Evolutionary conservation across 208 protist species (phyloP).

Genomic region (Leishmania turanica): DNA sequence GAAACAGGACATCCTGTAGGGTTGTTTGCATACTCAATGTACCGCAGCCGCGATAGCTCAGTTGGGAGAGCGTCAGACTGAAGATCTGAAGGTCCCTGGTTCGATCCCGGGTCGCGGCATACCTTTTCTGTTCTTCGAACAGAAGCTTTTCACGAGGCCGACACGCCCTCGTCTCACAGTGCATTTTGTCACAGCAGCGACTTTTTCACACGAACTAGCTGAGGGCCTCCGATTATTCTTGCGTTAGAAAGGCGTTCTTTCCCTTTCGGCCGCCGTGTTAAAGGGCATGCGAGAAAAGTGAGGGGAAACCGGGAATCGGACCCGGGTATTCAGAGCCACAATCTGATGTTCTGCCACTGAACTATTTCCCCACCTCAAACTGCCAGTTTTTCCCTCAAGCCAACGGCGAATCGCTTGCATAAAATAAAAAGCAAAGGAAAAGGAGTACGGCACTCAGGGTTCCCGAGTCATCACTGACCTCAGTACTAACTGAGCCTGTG

Average conservation of each 20-base stretch:
- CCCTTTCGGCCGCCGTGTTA: constrained; percentile 35
- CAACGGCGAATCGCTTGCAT: background rate
- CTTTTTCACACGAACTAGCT: background rate
- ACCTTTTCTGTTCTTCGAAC: constrained; percentile 40
- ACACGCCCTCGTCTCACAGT: background rate
- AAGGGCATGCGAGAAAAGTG: constrained; percentile 20
- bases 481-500: constrained; percentile 41
- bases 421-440: rapidly evolving
- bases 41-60: constrained; percentile 56
- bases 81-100: constrained; percentile 92
- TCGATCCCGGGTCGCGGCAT: constrained; percentile 86
- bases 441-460: constrained; percentile 10
- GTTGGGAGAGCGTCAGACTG: constrained; percentile 91
- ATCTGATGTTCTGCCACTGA: constrained; percentile 89
- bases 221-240: background rate
- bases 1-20: no score
- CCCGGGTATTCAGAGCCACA: constrained; percentile 87
- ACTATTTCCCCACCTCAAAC: constrained; percentile 58
- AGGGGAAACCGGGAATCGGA: constrained; percentile 89
- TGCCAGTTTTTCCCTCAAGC: background rate
- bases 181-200: background rate
- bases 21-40: no score
- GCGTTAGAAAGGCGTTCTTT: background rate
- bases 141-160: no score
- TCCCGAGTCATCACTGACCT: constrained; percentile 16